Base-by-base conservation (phyloP, 768 basidiomycete genomes). In the Pleurotus giganteus region DNA sequence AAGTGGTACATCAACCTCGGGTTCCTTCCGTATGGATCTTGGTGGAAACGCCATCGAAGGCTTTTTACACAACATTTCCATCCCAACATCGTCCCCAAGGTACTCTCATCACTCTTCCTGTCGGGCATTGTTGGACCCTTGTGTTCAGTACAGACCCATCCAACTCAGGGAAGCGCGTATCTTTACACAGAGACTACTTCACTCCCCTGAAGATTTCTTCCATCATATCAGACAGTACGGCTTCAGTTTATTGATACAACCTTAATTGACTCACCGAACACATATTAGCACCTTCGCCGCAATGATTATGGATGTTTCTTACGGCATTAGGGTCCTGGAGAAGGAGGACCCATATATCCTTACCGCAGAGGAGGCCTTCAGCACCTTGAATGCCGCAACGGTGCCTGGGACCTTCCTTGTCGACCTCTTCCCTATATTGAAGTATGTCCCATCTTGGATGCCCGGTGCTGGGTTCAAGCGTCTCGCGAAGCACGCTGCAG, bases 11-110 rank as follows among this genome's bases (percentile, higher is more conserved):
- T 53, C 42, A 53, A 53, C 23, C 43, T 53, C 4, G 49, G 49
- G 13, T 61, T 72, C 37, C 69, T 77, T 68, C 68, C 66, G 2
- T 79, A 79, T 45, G 73, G 74, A 17, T 61, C 68, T 28, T 44
- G 51, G 32, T 79, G 79, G 79, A 72, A 67, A 44, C 66, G 67
- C 11, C 71, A 72, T 17, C 70, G 80, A 7, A 68, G 71, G 17
- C 49, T 71, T 9, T 77, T 80, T 58, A 68, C 70, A 28, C 63
- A 53, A 17, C 32, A 53, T 27, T 53, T 53, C 41, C 52, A 53
- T 29, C 52, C 37, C n/a, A 53, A 50, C n/a, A 36, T 52, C 26
- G 41, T 57, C 49, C 26, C 49, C 32, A 50, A 50, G 31, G 49
- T 41, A 19, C 7, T n/a, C 19, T 19, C 15, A 17, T 17, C n/a